Percentiles rank a stretch among this genome's conserved stretches.
These are phyloP conservation scores for Helicocarpus griseus DNA, from an alignment of 2,329 filamentous ascomycete genomes.

Conservation along the genomic window DNA sequence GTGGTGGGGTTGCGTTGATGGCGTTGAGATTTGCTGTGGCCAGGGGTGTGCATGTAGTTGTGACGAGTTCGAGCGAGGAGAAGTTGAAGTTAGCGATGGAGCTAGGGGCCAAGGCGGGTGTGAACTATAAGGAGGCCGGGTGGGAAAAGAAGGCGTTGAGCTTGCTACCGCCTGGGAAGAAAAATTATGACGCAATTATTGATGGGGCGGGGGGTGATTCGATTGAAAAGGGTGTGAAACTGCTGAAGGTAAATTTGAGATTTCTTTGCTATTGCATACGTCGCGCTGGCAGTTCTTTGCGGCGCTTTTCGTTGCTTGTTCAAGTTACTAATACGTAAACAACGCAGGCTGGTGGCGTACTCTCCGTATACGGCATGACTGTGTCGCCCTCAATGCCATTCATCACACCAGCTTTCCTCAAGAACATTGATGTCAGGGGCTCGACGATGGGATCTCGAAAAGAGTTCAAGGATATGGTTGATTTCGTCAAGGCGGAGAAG, in stretches of 20 bases:
- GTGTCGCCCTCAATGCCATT: slow-evolving; percentile 75
- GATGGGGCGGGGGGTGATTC: slow-evolving; percentile 87
- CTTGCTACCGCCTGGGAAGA: slow-evolving; percentile 51
- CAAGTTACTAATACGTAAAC: background rate
- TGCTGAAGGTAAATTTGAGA: slow-evolving; percentile 52
- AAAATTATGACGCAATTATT: slow-evolving; percentile 70
- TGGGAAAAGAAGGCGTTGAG: slow-evolving; percentile 70
- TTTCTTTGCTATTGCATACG: background rate
- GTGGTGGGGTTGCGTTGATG: slow-evolving; percentile 80
- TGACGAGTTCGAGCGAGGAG: slow-evolving; percentile 62
- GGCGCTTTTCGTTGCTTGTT: background rate
- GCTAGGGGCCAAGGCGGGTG: slow-evolving; percentile 72
- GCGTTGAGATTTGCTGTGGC: slow-evolving; percentile 70
- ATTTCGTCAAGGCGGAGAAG: slow-evolving; percentile 63
- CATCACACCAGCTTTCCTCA: slow-evolving; percentile 71
- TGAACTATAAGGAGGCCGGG: slow-evolving; percentile 63
- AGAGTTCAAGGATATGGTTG: slow-evolving; percentile 86
- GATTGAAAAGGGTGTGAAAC: slow-evolving; percentile 54
- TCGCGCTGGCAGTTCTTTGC: background rate
- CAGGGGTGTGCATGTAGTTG: slow-evolving; percentile 66
- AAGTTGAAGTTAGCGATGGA: slow-evolving; percentile 63
- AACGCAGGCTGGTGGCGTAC: slow-evolving; percentile 60
- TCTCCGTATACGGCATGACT: slow-evolving; percentile 88
- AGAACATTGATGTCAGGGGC: slow-evolving; percentile 78
- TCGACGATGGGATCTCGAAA: slow-evolving; percentile 83